Evolutionary conservation across 2,329 filamentous ascomycete genomes (phyloP).

Genomic region (Aspergillus neoniger): DNA sequence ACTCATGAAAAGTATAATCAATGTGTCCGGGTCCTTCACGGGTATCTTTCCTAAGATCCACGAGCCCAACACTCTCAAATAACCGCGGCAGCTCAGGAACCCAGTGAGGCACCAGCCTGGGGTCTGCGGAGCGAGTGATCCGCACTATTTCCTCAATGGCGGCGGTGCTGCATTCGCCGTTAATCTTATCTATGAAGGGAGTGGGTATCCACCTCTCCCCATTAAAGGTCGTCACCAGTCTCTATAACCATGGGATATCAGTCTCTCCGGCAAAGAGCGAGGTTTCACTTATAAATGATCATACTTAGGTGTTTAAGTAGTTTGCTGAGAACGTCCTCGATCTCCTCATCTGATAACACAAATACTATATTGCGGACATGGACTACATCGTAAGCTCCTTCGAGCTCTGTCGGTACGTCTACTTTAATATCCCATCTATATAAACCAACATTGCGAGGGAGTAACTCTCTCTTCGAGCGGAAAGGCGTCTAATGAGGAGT

Average conservation of each 20-base stretch:
- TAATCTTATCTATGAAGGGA: background rate
- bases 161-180: background rate
- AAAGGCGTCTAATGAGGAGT: background rate
- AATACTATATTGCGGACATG: background rate
- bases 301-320: background rate
- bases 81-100: background rate
- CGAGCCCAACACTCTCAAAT: background rate
- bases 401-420: background rate
- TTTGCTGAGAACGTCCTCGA: background rate
- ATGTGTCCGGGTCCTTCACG: background rate
- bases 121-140: background rate
- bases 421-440: background rate
- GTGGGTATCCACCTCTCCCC: background rate
- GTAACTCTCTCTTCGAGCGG: background rate
- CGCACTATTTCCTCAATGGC: background rate
- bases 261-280: too few species aligned
- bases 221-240: background rate
- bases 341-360: background rate
- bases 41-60: background rate
- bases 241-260: background rate
- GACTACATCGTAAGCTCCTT: background rate
- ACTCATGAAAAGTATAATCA: background rate
- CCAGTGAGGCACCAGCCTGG: background rate
- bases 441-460: background rate
- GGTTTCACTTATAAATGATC: background rate